A percentile compares a stretch with the other conserved stretches of the same genome.
These are phyloP conservation scores for Ocimum tenuiflorum DNA, from an alignment of 257 asterid genomes.

Conservation along the genomic window DNA sequence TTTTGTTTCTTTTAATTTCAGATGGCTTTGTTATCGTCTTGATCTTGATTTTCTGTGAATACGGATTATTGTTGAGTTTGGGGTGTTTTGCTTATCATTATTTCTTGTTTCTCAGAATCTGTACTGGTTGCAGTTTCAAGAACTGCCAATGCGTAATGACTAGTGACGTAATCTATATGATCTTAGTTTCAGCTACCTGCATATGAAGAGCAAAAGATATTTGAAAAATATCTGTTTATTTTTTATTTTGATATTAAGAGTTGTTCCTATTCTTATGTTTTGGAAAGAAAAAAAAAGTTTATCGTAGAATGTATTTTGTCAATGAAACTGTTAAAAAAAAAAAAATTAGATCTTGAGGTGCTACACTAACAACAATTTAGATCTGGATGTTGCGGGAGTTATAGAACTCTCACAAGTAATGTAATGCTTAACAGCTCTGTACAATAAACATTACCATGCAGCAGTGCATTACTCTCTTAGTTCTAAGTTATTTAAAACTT, in stretches of 20 bases:
- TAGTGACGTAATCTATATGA: constrained; percentile 6
- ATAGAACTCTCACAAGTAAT: background rate
- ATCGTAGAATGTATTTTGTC: background rate
- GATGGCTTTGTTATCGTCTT: background rate
- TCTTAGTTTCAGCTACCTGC: background rate
- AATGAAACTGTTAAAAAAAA: background rate
- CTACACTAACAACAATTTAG: background rate
- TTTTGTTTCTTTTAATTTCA: background rate
- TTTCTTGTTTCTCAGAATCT: background rate
- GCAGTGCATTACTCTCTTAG: background rate
- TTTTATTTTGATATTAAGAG: background rate
- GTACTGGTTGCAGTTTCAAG: background rate
- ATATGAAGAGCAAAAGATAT: background rate
- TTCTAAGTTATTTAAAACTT: constrained; percentile 2
- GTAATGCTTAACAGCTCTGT: background rate
- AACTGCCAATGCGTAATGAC: background rate
- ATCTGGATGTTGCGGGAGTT: constrained; percentile 6
- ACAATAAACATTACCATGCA: background rate
- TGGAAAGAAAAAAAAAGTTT: background rate
- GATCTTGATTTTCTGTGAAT: constrained; percentile 22
- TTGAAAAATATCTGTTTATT: background rate
- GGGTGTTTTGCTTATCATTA: background rate
- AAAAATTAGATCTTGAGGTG: background rate
- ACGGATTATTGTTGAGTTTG: background rate
- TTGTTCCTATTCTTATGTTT: background rate